phyloP scores from a whole-genome alignment of 1,139 yeast species.

The Diutina neorugosa region DNA sequence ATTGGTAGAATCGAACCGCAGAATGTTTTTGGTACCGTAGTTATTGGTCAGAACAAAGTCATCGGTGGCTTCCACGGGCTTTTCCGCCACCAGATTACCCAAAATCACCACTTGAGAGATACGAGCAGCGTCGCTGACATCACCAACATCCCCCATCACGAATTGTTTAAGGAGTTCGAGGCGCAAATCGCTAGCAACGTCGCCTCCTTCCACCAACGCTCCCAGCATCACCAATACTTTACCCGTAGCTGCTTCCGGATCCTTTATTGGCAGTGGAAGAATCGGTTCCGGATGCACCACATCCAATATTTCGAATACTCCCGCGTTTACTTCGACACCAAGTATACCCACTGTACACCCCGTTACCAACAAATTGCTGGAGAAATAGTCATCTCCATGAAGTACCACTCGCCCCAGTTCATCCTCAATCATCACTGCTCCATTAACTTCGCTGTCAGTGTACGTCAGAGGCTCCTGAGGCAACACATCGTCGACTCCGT shows the following conservation, averaged over 20 bases:
- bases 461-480: slow-evolving; percentile 23
- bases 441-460: slow-evolving; percentile 28
- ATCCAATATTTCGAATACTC: slow-evolving; percentile 77
- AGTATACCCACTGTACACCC: slow-evolving; percentile 79
- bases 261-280: slow-evolving; percentile 15
- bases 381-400: slow-evolving; percentile 47
- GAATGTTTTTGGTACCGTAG: slow-evolving; percentile 41
- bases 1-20: slow-evolving; percentile 35
- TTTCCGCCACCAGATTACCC: slow-evolving; percentile 55
- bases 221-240: slow-evolving; percentile 52
- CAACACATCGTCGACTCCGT: slow-evolving; percentile 39
- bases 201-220: slow-evolving; percentile 37
- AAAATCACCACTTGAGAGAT: slow-evolving; percentile 55
- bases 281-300: slow-evolving; percentile 50
- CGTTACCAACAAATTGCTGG: slow-evolving; percentile 51
- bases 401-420: slow-evolving; percentile 81
- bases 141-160: slow-evolving; percentile 56
- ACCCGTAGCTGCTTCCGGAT: slow-evolving; percentile 6
- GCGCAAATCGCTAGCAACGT: slow-evolving; percentile 28
- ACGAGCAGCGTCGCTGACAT: slow-evolving; percentile 16
- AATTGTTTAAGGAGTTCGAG: slow-evolving; percentile 59
- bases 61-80: slow-evolving; percentile 14
- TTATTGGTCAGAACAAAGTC: slow-evolving; percentile 28
- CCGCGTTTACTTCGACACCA: slow-evolving; percentile 79
- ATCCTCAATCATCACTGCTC: slow-evolving; percentile 72